Base-by-base conservation (phyloP, 179 eudicot genomes). In the Drosera spatulata region DNA sequence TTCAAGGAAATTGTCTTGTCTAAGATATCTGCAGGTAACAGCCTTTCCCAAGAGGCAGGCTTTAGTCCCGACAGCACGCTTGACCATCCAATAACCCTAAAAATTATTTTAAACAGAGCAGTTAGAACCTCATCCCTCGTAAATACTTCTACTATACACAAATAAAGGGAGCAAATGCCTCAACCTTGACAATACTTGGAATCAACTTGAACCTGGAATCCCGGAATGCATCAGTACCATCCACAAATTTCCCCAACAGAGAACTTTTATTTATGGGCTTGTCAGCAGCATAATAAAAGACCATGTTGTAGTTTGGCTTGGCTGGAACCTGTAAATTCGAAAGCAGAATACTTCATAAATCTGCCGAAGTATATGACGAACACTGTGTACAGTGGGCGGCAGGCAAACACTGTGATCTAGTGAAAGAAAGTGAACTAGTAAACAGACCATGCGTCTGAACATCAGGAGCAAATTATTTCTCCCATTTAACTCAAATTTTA, bases 61-160 rank as follows among this genome's bases (percentile, higher is more conserved):
- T 76, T 85, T 89, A 56, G 91, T 67, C 61, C 99, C 99, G 69
- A 93, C 99, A 2, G 99, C 99, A 72, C 97, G 99, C 71, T 93
- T 93, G 39, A 93, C 99, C 99, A 93, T 89, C 97, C 99, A 93
- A 70, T 93, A 93, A 43, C 99, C 99, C 99, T 93, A 71, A 48
- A n/a, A 57, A 8, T 63, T 6, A 37, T 58, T 53, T 41, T 10
- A 39, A 67, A 22, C 33, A 22, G 33, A 39, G 60, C 45, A 48
- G 64, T 55, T 50, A 51, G 56, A 51, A 59, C 62, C 61, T n/a
- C 12, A 59, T 47, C 44, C n/a, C 10, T 40, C 2, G 10, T 13
- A 56, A 40, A 11, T 7, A 5, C 4, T 22, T 22, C 14, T 39
- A 10, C 39, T 39, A 51, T 37, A 12, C 44, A 37, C 13, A 56